Base-by-base conservation (phyloP, 805 yeast genomes). In the Lachancea nothofagi region DNA sequence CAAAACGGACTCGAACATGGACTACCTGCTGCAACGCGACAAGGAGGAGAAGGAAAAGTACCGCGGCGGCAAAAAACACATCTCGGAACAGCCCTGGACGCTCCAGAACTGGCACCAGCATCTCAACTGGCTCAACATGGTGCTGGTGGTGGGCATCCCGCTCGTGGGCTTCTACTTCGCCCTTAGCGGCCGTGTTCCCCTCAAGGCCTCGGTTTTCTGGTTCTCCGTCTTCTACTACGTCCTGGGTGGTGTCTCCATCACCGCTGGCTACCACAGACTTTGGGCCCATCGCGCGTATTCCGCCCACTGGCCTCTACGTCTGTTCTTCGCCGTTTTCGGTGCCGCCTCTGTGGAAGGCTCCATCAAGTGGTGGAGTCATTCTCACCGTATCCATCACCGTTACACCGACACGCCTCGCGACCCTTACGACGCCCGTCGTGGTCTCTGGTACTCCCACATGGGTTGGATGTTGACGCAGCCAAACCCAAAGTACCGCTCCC, bases 311-410 rank as follows among this genome's bases (percentile, higher is more conserved):
- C 80, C 85, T 12, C 68, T 80, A 30, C 73, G 78, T 49, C 54
- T 81, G 30, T 75, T 80, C 50, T 82, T 65, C 56, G 94, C 90
- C 5, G 61, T 81, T 20, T 83, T 83, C 53, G 94, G 94, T 47
- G 86, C 90, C 24, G 83, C 88, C 30, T 77, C 88, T 40, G 78
- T 83, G 35, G 88, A 83, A 62, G 94, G 94, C 49, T 82, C 90
- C 29, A 78, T 83, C 61, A 83, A 83, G 63, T 83, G 93, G 93
- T 84, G 94, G 94, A 77, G 82, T 34, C 93, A 83, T 60, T 74
- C 83, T 38, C 94, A 84, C 65, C 75, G 94, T 74, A 72, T 83
- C 41, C 94, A 84, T 62, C 94, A 84, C 66, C 74, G 94, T 68
- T 84, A 82, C 65, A 83, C 93, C 4, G 94, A 84, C 64, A 84